phyloP scores from a whole-genome alignment of 768 basidiomycete genomes.

The Serpula lacrymans region DNA sequence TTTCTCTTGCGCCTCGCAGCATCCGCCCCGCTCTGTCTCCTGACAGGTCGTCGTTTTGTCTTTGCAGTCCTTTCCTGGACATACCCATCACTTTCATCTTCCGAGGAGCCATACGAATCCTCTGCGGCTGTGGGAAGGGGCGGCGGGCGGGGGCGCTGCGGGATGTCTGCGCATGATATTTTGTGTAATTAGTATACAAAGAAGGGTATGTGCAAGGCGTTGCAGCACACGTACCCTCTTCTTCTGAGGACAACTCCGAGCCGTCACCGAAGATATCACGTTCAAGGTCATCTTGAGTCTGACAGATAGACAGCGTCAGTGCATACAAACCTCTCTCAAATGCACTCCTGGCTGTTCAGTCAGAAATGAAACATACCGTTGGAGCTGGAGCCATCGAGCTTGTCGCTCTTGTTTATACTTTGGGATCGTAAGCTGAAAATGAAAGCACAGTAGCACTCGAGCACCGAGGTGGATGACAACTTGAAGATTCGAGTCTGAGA shows the following conservation, averaged over 20 bases:
- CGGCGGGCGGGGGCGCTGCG: conserved; percentile 37
- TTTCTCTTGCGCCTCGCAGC: conserved; percentile 50
- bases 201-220: conserved; percentile 1
- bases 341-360: too few species aligned
- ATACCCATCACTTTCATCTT: conserved; percentile 53
- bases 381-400: too few species aligned
- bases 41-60: conserved; percentile 20
- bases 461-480: too few species aligned
- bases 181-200: conserved; percentile 6
- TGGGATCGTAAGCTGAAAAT: too few species aligned
- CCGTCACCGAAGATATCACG: conserved; percentile 82
- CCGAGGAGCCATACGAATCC: conserved; percentile 33
- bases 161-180: conserved; percentile 32
- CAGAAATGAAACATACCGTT: too few species aligned
- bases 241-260: conserved; percentile 79
- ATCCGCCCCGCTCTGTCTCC: conserved; percentile 43
- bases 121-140: conserved; percentile 28
- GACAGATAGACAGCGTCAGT: not conserved
- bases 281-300: conserved; percentile 40
- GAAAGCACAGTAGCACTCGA: too few species aligned
- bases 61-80: conserved; percentile 32
- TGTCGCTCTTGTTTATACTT: too few species aligned
- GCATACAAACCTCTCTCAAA: too few species aligned
- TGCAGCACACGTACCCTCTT: conserved; percentile 40
- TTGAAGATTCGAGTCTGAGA: too few species aligned